Evolutionary conservation across 2,329 filamentous ascomycete species (phyloP).

Genomic region (Penicillium janthinellum): DNA sequence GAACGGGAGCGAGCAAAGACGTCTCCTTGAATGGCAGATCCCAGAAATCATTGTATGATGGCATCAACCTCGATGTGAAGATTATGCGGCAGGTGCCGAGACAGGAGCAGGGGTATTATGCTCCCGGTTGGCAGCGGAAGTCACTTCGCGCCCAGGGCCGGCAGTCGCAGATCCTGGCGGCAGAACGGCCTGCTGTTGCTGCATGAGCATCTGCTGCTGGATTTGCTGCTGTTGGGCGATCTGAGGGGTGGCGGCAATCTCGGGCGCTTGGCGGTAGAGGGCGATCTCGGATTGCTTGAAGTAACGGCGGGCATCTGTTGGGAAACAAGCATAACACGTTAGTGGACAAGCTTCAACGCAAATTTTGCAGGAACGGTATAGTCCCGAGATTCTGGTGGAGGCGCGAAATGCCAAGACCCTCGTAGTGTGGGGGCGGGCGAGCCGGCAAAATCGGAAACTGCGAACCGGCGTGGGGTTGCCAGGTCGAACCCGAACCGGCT

Average conservation of each 20-base stretch:
- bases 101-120: conserved; percentile 14
- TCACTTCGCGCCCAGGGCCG: conserved; percentile 34
- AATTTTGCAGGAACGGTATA: not conserved
- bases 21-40: not conserved
- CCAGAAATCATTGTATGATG: not conserved
- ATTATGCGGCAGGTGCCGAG: conserved; percentile 31
- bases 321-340: conserved; percentile 7
- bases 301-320: conserved; percentile 84
- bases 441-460: conserved; percentile 18
- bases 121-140: conserved; percentile 12
- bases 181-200: conserved; percentile 39
- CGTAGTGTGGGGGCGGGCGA: conserved; percentile 37
- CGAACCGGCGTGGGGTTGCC: conserved; percentile 16
- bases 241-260: conserved; percentile 45
- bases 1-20: conserved; percentile 5
- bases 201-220: conserved; percentile 40
- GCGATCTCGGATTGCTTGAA: conserved; percentile 99
- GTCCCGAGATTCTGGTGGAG: conserved; percentile 16
- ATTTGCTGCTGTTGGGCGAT: conserved; percentile 45
- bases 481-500: conserved; percentile 24
- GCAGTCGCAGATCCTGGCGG: conserved; percentile 40
- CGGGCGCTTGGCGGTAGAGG: conserved; percentile 75
- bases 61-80: not conserved
- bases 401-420: conserved; percentile 23
- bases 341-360: conserved; percentile 7